Conservation (phyloP, 805 yeast genomes). For the Schizosaccharomyces japonicus region DNA sequence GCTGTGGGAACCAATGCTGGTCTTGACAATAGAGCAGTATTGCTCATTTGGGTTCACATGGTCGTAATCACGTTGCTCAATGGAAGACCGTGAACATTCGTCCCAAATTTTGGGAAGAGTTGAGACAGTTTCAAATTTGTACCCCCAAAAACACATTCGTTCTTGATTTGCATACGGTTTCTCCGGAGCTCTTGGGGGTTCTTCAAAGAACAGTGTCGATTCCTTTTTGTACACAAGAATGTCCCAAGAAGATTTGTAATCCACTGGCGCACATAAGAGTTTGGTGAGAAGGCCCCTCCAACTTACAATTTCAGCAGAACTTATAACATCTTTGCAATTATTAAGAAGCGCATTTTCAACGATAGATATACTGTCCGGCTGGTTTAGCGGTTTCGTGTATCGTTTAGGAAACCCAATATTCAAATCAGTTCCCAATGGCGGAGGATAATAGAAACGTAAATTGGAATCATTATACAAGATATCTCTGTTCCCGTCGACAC, state of each 20-base stretch:
- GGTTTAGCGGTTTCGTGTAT: constrained; percentile 21
- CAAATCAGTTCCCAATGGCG: background rate
- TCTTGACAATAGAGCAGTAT: constrained; percentile 53
- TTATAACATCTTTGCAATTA: constrained; percentile 27
- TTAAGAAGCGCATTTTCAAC: constrained; percentile 39
- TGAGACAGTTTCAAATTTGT: constrained; percentile 62
- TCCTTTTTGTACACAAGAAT: constrained; percentile 14
- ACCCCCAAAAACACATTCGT: constrained; percentile 23
- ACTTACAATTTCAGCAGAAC: constrained; percentile 43
- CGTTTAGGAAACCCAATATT: constrained; percentile 33
- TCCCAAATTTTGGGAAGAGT: constrained; percentile 61
- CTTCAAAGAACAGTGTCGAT: constrained; percentile 39
- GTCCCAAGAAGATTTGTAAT: constrained; percentile 30
- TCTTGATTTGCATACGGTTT: constrained; percentile 12
- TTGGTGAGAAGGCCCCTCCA: constrained; percentile 70
- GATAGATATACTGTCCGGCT: constrained; percentile 30
- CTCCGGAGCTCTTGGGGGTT: constrained; percentile 6
- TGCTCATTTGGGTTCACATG: constrained; percentile 52
- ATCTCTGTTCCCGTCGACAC: constrained; percentile 29
- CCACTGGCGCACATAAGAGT: constrained; percentile 44
- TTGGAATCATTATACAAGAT: constrained; percentile 26
- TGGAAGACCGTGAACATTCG: constrained; percentile 33
- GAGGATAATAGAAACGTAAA: constrained; percentile 42
- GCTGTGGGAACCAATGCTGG: constrained; percentile 56
- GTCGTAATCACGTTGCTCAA: constrained; percentile 40